Percentiles rank a stretch among this genome's conserved stretches.
phyloP scores from a whole-genome alignment of 805 yeast species.

The Candida railenensis region DNA sequence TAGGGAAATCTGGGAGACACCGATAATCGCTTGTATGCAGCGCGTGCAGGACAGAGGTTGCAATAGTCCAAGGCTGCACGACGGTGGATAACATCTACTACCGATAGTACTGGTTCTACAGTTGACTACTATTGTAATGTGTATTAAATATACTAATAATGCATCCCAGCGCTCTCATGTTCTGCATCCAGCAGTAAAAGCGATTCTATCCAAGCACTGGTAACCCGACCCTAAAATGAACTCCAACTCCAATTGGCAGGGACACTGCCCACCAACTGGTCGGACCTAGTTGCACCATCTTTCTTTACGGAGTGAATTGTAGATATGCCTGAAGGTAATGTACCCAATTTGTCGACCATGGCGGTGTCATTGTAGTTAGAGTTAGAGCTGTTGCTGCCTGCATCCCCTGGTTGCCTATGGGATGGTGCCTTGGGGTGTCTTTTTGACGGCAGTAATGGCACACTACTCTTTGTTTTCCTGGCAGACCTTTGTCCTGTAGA shows the following conservation, averaged over 20 bases:
- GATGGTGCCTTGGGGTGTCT: not conserved
- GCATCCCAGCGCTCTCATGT: not conserved
- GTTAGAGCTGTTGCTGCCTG: not conserved
- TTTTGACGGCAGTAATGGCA: not conserved
- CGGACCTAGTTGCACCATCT: conserved; percentile 32
- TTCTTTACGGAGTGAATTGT: not conserved
- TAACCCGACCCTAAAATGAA: conserved; percentile 55
- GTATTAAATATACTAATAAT: too few species aligned
- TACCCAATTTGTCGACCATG: conserved; percentile 1
- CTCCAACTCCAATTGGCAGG: conserved; percentile 85
- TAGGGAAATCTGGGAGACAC: not conserved
- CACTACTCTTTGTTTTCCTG: not conserved
- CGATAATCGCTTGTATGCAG: too few species aligned
- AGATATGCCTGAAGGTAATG: not conserved
- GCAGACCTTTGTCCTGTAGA: not conserved
- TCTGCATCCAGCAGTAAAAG: not conserved
- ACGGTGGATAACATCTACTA: too few species aligned
- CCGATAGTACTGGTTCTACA: too few species aligned
- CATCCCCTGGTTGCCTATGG: not conserved
- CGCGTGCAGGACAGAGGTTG: too few species aligned
- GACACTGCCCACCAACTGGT: conserved; percentile 43
- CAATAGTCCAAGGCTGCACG: too few species aligned
- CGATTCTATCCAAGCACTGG: too few species aligned
- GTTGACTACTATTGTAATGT: too few species aligned
- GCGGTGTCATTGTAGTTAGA: not conserved